Evolutionary conservation across 305 asterid species (phyloP).

Genomic region (Euphrasia arctica): DNA sequence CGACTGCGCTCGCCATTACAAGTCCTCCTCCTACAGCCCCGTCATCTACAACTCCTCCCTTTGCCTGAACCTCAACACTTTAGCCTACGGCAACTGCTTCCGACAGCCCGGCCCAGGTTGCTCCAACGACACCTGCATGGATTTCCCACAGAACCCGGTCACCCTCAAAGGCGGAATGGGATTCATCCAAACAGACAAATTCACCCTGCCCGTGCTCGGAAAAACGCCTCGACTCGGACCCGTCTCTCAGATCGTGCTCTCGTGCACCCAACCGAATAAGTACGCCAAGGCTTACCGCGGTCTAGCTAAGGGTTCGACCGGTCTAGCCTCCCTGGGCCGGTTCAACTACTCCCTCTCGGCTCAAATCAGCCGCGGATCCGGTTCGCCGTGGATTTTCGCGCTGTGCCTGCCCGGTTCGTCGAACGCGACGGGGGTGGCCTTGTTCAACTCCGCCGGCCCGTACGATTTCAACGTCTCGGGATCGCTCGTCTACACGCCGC

Average conservation of each 20-base stretch:
- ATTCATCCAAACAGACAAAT: slow-evolving; percentile 20
- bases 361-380: slow-evolving; percentile 25
- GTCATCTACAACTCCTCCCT: slow-evolving; percentile 24
- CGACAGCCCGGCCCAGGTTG: slow-evolving; percentile 28
- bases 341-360: slow-evolving; percentile 34
- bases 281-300: slow-evolving; percentile 19
- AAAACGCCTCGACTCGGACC: slow-evolving; percentile 14
- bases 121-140: slow-evolving; percentile 28
- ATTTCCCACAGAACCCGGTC: slow-evolving; percentile 30
- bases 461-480: slow-evolving; percentile 26
- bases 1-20: slow-evolving; percentile 30
- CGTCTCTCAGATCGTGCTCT: slow-evolving; percentile 17
- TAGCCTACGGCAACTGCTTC: slow-evolving; percentile 23
- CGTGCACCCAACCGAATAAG: slow-evolving; percentile 7
- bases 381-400: slow-evolving; percentile 26
- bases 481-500: slow-evolving; percentile 31
- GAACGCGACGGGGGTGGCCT: slow-evolving; percentile 15
- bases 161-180: slow-evolving; percentile 22
- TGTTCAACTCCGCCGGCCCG: slow-evolving; percentile 34
- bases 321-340: slow-evolving; percentile 51
- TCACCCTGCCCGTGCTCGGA: slow-evolving; percentile 12
- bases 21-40: slow-evolving; percentile 31
- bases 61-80: slow-evolving; percentile 20
- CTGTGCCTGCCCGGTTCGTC: slow-evolving; percentile 21
- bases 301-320: slow-evolving; percentile 40